These are phyloP conservation scores for Zangia roseola DNA, from an alignment of 768 basidiomycete genomes.

Conservation along the genomic window DNA sequence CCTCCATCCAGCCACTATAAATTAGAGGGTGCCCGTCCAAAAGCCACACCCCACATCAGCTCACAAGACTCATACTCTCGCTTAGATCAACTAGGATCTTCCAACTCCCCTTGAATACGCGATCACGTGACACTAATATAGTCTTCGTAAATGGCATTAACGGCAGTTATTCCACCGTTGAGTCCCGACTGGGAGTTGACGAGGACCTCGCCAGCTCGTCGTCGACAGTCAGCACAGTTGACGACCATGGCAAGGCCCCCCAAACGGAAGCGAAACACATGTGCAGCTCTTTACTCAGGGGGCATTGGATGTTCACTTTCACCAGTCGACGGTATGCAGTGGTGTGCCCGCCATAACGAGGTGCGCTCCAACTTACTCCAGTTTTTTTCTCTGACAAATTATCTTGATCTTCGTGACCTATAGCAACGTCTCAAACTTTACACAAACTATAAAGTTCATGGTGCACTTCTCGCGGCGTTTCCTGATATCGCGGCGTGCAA, in stretches of 20 bases:
- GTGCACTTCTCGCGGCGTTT: constrained; percentile 30
- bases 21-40: neutral
- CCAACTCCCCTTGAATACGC: neutral
- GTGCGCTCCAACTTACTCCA: constrained; percentile 5
- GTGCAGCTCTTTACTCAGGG: constrained; percentile 17
- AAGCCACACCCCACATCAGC: no score
- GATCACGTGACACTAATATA: constrained; percentile 2
- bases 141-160: neutral
- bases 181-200: constrained; percentile 1
- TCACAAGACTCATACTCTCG: no score
- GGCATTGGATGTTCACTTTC: constrained; percentile 16
- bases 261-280: constrained; percentile 12
- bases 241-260: constrained; percentile 4
- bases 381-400: neutral
- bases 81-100: no score
- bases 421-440: constrained; percentile 39
- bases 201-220: neutral
- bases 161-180: neutral
- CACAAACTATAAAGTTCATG: constrained; percentile 35
- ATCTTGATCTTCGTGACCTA: neutral
- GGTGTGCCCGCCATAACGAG: constrained; percentile 35
- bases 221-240: neutral
- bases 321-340: constrained; percentile 8
- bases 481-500: constrained; percentile 28
- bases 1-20: neutral